Conservation (phyloP, 78 protist genomes). For the Paulinella micropora region DNA sequence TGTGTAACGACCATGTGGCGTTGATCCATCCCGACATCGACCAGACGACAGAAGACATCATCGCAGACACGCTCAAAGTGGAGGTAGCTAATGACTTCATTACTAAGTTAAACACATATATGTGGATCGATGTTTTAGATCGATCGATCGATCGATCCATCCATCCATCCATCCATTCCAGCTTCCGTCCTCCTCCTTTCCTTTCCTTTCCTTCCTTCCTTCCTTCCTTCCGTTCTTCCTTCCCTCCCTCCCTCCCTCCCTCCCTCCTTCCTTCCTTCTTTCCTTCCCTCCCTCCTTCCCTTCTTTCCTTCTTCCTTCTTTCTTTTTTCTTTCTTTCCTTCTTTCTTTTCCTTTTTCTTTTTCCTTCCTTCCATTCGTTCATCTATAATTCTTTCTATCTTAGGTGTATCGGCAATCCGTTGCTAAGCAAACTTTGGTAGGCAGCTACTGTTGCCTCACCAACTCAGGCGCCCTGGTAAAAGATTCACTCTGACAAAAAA, state of each 20-base stretch:
- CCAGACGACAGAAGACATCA: slow-evolving; percentile 29
- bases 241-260: background rate
- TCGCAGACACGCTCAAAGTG: slow-evolving; percentile 15
- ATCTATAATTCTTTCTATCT: background rate
- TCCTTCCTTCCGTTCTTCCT: background rate
- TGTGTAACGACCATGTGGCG: slow-evolving; percentile 94
- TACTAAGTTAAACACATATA: too few species aligned
- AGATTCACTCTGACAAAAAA: too few species aligned
- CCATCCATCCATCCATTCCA: too few species aligned
- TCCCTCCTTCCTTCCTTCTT: background rate
- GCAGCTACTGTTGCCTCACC: slow-evolving; percentile 68
- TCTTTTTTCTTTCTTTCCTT: too few species aligned
- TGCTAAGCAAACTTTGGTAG: slow-evolving; percentile 80
- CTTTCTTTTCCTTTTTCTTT: background rate
- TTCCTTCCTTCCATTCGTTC: background rate
- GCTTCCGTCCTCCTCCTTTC: too few species aligned
- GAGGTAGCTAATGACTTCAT: too few species aligned
- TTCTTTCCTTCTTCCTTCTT: too few species aligned
- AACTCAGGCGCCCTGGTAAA: slow-evolving; percentile 91
- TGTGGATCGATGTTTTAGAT: too few species aligned
- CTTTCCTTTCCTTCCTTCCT: too few species aligned
- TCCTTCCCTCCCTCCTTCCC: background rate
- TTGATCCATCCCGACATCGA: slow-evolving; percentile 91
- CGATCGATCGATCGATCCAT: too few species aligned
- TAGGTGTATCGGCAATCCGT: slow-evolving; percentile 94